Conservation (phyloP, 106 monocot genomes). For the Triglochin maritima region DNA sequence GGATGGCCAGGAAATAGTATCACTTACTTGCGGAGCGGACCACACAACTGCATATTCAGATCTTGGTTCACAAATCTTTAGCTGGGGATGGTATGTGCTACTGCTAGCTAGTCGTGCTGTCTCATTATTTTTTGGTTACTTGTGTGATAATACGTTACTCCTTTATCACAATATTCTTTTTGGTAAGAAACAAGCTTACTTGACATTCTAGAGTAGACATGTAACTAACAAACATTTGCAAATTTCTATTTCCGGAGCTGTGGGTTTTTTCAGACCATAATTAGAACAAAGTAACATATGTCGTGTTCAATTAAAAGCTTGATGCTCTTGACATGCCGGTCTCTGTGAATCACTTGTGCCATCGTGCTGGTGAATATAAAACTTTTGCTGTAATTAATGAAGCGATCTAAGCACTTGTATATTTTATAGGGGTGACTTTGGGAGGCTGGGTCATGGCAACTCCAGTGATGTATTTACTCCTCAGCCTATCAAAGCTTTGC, state of each 20-base stretch:
- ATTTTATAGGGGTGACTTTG: constrained; percentile 85
- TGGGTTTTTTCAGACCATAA: too few species aligned
- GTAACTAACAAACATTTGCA: neutral
- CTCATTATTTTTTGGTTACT: neutral
- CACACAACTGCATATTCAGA: constrained; percentile 87
- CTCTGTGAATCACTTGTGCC: too few species aligned
- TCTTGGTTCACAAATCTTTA: constrained; percentile 49
- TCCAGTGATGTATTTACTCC: constrained; percentile 93
- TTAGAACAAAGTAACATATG: too few species aligned
- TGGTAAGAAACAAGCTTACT: neutral
- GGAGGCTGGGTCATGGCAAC: constrained; percentile 91
- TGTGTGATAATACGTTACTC: neutral
- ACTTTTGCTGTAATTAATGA: too few species aligned
- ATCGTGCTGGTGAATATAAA: too few species aligned
- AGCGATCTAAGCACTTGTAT: too few species aligned
- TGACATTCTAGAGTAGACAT: neutral
- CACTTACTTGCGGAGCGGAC: constrained; percentile 79
- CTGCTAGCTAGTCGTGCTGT: neutral
- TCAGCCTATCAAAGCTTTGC: constrained; percentile 84
- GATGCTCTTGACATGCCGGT: too few species aligned
- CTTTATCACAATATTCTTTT: neutral
- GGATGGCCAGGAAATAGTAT: constrained; percentile 40
- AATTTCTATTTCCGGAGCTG: too few species aligned
- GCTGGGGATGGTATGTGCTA: constrained; percentile 73
- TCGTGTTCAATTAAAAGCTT: too few species aligned